A percentile compares a stretch with the other conserved stretches of the same genome.
Conservation (phyloP, 371 early-diverging fungal species). For the Haplosporangium sp. region DNA sequence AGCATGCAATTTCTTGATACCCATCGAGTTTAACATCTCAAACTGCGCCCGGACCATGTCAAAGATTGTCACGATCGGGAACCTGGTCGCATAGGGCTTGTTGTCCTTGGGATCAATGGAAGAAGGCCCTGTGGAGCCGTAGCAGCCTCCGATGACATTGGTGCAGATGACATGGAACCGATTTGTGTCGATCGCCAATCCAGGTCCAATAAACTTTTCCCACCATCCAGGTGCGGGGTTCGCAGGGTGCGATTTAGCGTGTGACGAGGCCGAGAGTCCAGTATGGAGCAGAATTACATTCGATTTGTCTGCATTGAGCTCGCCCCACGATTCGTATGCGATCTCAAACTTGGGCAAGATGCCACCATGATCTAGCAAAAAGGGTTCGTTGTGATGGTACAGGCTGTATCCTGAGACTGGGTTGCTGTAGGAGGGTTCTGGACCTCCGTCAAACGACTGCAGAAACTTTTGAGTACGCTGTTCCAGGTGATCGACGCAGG, state of each 20-base stretch:
- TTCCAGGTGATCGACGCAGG: slow-evolving; percentile 80
- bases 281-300: slow-evolving; percentile 89
- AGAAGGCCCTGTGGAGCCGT: slow-evolving; percentile 89
- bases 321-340: slow-evolving; percentile 92
- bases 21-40: slow-evolving; percentile 81
- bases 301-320: slow-evolving; percentile 70
- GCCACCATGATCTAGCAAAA: slow-evolving; percentile 87
- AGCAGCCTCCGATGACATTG: slow-evolving; percentile 90
- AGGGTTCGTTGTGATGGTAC: slow-evolving; percentile 74
- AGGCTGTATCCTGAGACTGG: slow-evolving; percentile 84
- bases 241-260: slow-evolving; percentile 81
- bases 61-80: slow-evolving; percentile 92
- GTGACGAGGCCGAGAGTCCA: slow-evolving; percentile 86
- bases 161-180: slow-evolving; percentile 90
- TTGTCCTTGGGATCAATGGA: slow-evolving; percentile 79
- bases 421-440: slow-evolving; percentile 89
- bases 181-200: slow-evolving; percentile 84
- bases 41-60: slow-evolving; percentile 97
- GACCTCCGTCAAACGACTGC: slow-evolving; percentile 78
- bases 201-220: slow-evolving; percentile 96
- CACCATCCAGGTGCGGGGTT: slow-evolving; percentile 95
- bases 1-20: slow-evolving; percentile 86
- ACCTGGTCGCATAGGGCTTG: slow-evolving; percentile 87
- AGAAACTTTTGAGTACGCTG: slow-evolving; percentile 63
- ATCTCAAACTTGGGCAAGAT: slow-evolving; percentile 78